A percentile compares a stretch with the other conserved stretches of the same genome.
These are phyloP conservation scores for Neurospora sublineolata DNA, from an alignment of 495 filamentous ascomycete species.

Conservation along the genomic window DNA sequence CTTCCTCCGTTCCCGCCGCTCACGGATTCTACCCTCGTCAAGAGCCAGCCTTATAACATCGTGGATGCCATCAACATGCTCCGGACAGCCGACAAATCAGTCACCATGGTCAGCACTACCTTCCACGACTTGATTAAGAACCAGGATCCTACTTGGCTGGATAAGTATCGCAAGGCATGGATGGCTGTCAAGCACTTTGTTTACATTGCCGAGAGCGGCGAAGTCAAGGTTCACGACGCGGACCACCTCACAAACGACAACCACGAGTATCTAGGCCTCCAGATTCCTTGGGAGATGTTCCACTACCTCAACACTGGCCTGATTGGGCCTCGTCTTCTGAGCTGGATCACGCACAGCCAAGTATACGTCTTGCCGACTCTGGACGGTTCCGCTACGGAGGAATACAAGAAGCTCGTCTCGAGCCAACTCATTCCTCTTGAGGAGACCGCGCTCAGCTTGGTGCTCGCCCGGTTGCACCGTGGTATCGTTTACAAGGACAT, in stretches of 20 bases:
- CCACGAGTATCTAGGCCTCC: constrained; percentile 79
- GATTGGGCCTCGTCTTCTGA: constrained; percentile 66
- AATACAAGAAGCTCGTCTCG: constrained; percentile 71
- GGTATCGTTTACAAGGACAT: constrained; percentile 71
- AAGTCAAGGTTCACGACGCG: constrained; percentile 57
- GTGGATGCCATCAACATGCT: constrained; percentile 62
- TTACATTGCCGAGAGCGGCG: constrained; percentile 62
- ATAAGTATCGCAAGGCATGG: constrained; percentile 71
- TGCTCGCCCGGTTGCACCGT: constrained; percentile 67
- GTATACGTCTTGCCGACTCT: constrained; percentile 64
- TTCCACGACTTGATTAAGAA: constrained; percentile 60
- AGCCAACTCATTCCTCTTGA: constrained; percentile 59
- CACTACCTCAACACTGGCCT: constrained; percentile 80
- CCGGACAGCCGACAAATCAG: constrained; percentile 48
- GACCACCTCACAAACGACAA: constrained; percentile 64
- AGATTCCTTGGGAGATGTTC: constrained; percentile 83
- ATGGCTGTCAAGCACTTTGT: constrained; percentile 82
- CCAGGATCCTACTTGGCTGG: constrained; percentile 63
- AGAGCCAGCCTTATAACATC: constrained; percentile 42
- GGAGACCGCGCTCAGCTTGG: constrained; percentile 59
- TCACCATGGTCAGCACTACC: constrained; percentile 53
- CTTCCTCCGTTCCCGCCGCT: constrained; percentile 68
- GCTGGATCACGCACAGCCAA: constrained; percentile 67
- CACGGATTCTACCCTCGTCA: constrained; percentile 37
- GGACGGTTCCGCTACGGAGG: constrained; percentile 65